These are phyloP conservation scores for Urtica urens DNA, from an alignment of 306 rosid genomes.

Conservation along the genomic window DNA sequence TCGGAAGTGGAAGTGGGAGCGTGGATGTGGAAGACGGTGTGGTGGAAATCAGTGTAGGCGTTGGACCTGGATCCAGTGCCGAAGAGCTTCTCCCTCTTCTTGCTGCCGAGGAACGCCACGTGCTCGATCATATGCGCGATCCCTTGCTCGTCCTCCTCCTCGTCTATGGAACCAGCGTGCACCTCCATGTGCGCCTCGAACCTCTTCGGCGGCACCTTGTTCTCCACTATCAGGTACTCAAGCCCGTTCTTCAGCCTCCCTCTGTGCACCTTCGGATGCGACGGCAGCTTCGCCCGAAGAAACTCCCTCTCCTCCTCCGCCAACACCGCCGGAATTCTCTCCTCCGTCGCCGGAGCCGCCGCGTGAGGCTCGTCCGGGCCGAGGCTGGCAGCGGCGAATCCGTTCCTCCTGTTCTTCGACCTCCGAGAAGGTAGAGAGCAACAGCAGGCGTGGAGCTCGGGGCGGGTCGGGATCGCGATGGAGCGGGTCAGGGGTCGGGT, in stretches of 20 bases:
- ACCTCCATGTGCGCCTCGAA: slow-evolving; percentile 99
- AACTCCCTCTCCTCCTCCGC: slow-evolving; percentile 44
- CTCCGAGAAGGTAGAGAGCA: too few species aligned
- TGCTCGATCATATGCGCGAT: slow-evolving; percentile 99
- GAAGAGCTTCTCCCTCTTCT: slow-evolving; percentile 95
- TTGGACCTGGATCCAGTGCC: slow-evolving; percentile 99
- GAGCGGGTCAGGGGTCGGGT: too few species aligned
- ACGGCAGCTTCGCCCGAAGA: slow-evolving; percentile 57
- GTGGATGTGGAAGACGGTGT: slow-evolving; percentile 97
- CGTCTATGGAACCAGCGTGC: slow-evolving; percentile 90
- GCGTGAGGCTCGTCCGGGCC: slow-evolving; percentile 99
- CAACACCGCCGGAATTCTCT: slow-evolving; percentile 53
- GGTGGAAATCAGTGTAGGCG: slow-evolving; percentile 98
- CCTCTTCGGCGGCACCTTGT: slow-evolving; percentile 97
- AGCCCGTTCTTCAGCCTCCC: slow-evolving; percentile 80
- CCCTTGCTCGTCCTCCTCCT: slow-evolving; percentile 96
- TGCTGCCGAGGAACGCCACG: slow-evolving; percentile 98
- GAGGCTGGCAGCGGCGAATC: slow-evolving; percentile 46
- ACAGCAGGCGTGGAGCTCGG: too few species aligned
- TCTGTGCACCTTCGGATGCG: slow-evolving; percentile 81
- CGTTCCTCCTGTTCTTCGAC: slow-evolving; percentile 21
- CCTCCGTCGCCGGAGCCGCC: slow-evolving; percentile 68
- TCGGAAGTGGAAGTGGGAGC: slow-evolving; percentile 82
- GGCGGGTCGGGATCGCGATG: too few species aligned
- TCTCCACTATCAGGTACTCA: slow-evolving; percentile 71